phyloP scores from a whole-genome alignment of 768 basidiomycete genomes.

The Pleurotus salmoneostramineus region DNA sequence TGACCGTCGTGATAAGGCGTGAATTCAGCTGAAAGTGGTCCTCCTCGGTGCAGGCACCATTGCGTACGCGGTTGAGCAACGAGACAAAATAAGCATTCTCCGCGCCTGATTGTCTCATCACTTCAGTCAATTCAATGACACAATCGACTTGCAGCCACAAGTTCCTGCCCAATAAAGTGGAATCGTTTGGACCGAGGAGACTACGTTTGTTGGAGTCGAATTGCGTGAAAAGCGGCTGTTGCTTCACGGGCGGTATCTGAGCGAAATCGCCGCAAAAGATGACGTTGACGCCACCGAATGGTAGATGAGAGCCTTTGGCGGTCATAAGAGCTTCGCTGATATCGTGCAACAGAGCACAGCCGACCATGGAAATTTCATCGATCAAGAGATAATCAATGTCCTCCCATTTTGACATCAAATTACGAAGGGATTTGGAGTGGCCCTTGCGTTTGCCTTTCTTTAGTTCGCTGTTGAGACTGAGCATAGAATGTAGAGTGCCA shows the following conservation, averaged over 20 bases:
- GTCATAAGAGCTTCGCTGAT: conserved; percentile 27
- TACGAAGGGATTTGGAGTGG: neutral
- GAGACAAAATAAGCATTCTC: conserved; percentile 17
- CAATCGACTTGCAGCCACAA: conserved; percentile 28
- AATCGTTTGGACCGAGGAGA: neutral
- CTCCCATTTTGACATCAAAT: conserved; percentile 27
- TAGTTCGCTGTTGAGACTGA: conserved; percentile 14
- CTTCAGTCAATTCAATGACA: conserved; percentile 22
- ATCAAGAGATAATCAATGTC: conserved; percentile 34
- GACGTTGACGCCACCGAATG: conserved; percentile 38
- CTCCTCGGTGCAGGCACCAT: conserved; percentile 19
- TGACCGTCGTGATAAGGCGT: conserved; percentile 8
- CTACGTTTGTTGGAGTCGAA: too few species aligned
- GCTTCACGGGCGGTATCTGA: conserved; percentile 33
- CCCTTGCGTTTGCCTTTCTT: neutral
- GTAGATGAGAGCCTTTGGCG: conserved; percentile 22
- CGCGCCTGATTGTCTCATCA: conserved; percentile 22
- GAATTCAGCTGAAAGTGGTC: conserved; percentile 19
- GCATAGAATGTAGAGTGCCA: conserved; percentile 34
- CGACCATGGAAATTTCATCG: conserved; percentile 37
- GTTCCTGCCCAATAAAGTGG: conserved; percentile 22
- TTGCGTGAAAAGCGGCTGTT: conserved; percentile 19
- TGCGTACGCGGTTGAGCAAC: conserved; percentile 16
- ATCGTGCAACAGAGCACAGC: conserved; percentile 22
- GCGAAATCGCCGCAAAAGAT: conserved; percentile 44